Evolutionary conservation across 176 grass and related monocot species (phyloP).

Genomic region (Aegilops bicornis): DNA sequence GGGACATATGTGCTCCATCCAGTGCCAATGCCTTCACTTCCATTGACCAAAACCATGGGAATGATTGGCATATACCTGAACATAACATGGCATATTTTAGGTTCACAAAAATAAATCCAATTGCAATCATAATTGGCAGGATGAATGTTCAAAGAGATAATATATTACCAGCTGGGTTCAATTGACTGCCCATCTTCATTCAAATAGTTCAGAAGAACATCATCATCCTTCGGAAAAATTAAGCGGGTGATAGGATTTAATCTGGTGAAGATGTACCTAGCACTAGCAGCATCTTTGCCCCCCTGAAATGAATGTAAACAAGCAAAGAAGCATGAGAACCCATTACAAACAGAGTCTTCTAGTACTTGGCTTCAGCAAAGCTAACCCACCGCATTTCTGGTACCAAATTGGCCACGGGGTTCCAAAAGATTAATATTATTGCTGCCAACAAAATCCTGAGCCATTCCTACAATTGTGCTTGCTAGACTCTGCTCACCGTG

Average conservation of each 20-base stretch:
- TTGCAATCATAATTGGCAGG: not conserved
- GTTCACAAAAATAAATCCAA: not conserved
- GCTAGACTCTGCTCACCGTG: constrained; percentile 81
- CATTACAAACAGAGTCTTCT: not conserved
- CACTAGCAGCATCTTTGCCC: constrained; percentile 87
- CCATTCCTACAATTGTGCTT: constrained; percentile 90
- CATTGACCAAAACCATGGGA: constrained; percentile 90
- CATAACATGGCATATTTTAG: constrained; percentile 1
- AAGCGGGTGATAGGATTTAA: constrained; percentile 52
- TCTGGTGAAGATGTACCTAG: constrained; percentile 71
- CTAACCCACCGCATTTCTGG: constrained; percentile 46
- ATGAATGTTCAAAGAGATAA: not conserved
- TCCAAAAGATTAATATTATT: constrained; percentile 83
- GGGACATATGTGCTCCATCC: constrained; percentile 88
- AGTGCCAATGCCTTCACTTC: constrained; percentile 94
- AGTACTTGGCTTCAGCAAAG: not conserved
- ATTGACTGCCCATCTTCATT: constrained; percentile 86
- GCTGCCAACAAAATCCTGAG: constrained; percentile 90
- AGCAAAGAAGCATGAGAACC: not conserved
- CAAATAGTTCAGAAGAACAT: constrained; percentile 77
- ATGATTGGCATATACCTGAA: constrained; percentile 84
- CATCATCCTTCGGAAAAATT: constrained; percentile 87
- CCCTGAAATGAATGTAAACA: constrained; percentile 46
- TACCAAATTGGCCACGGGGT: constrained; percentile 86
- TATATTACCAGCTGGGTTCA: constrained; percentile 80